Percentiles rank a stretch among this genome's conserved stretches.
These are phyloP conservation scores for Ceratobasidium theobromae DNA, from an alignment of 1,284 basidiomycete genomes.

Conservation along the genomic window DNA sequence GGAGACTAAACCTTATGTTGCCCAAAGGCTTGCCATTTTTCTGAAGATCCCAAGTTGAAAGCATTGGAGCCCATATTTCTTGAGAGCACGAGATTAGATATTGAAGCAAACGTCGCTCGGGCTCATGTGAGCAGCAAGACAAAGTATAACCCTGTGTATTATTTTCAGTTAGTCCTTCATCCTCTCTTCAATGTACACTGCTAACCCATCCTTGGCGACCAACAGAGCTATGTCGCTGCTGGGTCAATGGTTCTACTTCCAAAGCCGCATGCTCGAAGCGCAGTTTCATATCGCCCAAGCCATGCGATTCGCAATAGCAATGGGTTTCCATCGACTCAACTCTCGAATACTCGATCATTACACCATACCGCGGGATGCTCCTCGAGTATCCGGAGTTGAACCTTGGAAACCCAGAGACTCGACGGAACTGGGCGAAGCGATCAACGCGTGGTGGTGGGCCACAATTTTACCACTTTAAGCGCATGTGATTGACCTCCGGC, in stretches of 20 bases:
- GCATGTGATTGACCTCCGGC: neutral
- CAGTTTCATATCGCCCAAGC: slow-evolving; percentile 67
- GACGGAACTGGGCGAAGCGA: slow-evolving; percentile 12
- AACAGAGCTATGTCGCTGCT: slow-evolving; percentile 5
- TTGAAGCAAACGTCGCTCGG: neutral
- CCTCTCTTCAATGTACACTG: neutral
- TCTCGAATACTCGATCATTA: neutral
- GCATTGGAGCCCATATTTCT: slow-evolving; percentile 12
- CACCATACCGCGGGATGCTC: neutral
- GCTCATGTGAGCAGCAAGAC: neutral
- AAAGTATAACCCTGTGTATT: neutral
- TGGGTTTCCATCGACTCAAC: neutral
- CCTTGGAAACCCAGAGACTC: neutral
- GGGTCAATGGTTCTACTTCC: slow-evolving; percentile 61
- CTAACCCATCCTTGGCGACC: neutral
- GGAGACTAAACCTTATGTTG: no score
- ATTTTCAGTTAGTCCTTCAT: neutral
- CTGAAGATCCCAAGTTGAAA: neutral
- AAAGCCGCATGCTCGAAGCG: slow-evolving; percentile 69
- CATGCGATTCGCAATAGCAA: neutral
- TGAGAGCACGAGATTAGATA: neutral
- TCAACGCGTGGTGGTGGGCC: neutral
- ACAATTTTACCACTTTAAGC: neutral
- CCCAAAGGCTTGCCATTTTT: slow-evolving; percentile 16
- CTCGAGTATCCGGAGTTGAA: neutral